A percentile compares a stretch with the other conserved stretches of the same genome.
Conservation (phyloP, 164 flowering plant genomes). For the Litsea cubeba region DNA sequence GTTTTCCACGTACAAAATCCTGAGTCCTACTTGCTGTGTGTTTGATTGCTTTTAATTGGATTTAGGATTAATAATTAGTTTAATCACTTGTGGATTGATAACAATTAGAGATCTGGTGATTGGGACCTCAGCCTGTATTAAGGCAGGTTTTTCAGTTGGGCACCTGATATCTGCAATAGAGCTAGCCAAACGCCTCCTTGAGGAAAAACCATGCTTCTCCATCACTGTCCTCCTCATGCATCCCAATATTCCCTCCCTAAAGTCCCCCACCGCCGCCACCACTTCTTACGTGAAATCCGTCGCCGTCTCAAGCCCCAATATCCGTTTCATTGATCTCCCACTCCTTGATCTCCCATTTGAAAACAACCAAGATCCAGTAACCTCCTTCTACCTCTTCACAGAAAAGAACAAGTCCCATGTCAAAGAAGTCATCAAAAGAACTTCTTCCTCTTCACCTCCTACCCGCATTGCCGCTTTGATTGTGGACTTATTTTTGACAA, state of each 20-base stretch:
- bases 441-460: background rate
- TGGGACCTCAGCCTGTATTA: too few species aligned
- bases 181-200: slow-evolving; percentile 6
- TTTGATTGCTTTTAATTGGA: too few species aligned
- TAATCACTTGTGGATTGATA: too few species aligned
- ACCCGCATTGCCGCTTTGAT: slow-evolving; percentile 11
- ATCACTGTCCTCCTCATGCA: slow-evolving; percentile 7
- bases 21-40: too few species aligned
- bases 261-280: background rate
- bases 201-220: slow-evolving; percentile 3
- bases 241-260: background rate
- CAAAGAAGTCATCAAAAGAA: background rate
- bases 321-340: slow-evolving; percentile 12
- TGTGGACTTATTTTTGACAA: slow-evolving; percentile 21
- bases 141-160: too few species aligned
- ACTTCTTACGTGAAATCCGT: background rate
- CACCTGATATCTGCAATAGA: slow-evolving; percentile 7
- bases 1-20: too few species aligned
- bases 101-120: too few species aligned
- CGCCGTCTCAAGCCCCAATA: background rate
- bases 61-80: too few species aligned
- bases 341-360: background rate
- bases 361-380: background rate
- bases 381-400: slow-evolving; percentile 1
- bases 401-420: background rate